Evolutionary conservation across 2,329 filamentous ascomycete genomes (phyloP).

Genomic region (Drechslera avenae): DNA sequence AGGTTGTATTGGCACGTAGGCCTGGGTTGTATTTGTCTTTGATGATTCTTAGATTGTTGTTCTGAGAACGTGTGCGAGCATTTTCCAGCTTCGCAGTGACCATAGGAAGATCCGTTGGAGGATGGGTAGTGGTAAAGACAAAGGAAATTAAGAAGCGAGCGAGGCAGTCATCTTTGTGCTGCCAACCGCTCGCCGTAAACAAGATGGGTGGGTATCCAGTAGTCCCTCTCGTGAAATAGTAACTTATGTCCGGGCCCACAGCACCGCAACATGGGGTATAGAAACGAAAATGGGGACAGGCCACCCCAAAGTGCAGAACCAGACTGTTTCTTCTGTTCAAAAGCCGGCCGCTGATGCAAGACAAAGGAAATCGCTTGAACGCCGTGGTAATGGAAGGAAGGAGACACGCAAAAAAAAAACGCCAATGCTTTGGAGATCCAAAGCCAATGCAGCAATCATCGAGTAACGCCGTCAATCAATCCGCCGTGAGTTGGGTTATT

Average conservation of each 20-base stretch:
- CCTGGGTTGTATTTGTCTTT: slow-evolving; percentile 41
- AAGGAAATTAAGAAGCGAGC: slow-evolving; percentile 43
- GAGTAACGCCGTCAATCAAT: slow-evolving; percentile 45
- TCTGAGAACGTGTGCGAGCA: slow-evolving; percentile 33
- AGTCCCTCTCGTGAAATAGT: slow-evolving; percentile 32
- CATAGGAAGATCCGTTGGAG: slow-evolving; percentile 39
- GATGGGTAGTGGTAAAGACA: slow-evolving; percentile 37
- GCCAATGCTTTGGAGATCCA: slow-evolving; percentile 41
- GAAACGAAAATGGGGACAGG: slow-evolving; percentile 39
- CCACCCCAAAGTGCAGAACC: slow-evolving; percentile 24
- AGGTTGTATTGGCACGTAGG: slow-evolving; percentile 35
- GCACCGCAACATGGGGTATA: slow-evolving; percentile 36
- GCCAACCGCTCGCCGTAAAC: slow-evolving; percentile 31
- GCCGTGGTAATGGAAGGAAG: slow-evolving; percentile 36
- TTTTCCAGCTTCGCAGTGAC: slow-evolving; percentile 37
- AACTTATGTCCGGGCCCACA: slow-evolving; percentile 26
- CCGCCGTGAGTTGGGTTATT: slow-evolving; percentile 39
- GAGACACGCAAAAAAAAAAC: slow-evolving; percentile 24
- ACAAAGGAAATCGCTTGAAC: slow-evolving; percentile 45
- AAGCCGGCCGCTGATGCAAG: slow-evolving; percentile 32
- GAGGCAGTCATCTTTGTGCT: slow-evolving; percentile 35
- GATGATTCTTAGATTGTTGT: slow-evolving; percentile 40
- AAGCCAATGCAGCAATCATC: slow-evolving; percentile 41
- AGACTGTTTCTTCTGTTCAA: slow-evolving; percentile 30
- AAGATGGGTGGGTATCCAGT: slow-evolving; percentile 38